Evolutionary conservation across 1,284 basidiomycete species (phyloP).

Genomic region (Ganoderma meredithae): DNA sequence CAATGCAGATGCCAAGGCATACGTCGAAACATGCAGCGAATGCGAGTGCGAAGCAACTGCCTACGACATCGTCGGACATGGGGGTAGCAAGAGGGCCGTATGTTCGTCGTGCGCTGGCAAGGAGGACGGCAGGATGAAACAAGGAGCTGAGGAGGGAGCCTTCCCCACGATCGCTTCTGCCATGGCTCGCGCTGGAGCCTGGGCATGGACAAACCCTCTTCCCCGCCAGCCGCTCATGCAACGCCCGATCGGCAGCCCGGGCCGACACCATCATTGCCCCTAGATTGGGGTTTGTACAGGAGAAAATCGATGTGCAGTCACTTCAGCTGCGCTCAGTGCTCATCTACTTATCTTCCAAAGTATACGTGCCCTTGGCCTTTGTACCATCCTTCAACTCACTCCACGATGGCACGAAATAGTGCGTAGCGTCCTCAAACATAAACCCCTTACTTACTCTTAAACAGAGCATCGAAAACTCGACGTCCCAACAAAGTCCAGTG

Average conservation of each 20-base stretch:
- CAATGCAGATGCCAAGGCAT: conserved; percentile 32
- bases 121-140: neutral
- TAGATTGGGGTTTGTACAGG: neutral
- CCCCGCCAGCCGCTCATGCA: neutral
- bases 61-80: conserved; percentile 36
- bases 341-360: neutral
- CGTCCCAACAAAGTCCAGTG: conserved; percentile 65
- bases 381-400: neutral
- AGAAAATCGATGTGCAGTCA: too few species aligned
- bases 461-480: conserved; percentile 53
- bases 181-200: neutral
- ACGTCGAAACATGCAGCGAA: conserved; percentile 29
- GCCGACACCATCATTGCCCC: neutral
- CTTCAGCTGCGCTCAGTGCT: too few species aligned
- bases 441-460: conserved; percentile 13
- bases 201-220: neutral
- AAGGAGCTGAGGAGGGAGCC: neutral
- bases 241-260: too few species aligned
- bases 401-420: conserved; percentile 66
- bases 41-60: conserved; percentile 26
- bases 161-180: conserved; percentile 1
- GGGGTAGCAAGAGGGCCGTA: neutral
- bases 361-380: neutral
- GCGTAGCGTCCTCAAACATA: conserved; percentile 34
- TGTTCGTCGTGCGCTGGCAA: neutral